These are phyloP conservation scores for Schwanniomyces polymorphus DNA, from an alignment of 805 yeast genomes.

Conservation along the genomic window DNA sequence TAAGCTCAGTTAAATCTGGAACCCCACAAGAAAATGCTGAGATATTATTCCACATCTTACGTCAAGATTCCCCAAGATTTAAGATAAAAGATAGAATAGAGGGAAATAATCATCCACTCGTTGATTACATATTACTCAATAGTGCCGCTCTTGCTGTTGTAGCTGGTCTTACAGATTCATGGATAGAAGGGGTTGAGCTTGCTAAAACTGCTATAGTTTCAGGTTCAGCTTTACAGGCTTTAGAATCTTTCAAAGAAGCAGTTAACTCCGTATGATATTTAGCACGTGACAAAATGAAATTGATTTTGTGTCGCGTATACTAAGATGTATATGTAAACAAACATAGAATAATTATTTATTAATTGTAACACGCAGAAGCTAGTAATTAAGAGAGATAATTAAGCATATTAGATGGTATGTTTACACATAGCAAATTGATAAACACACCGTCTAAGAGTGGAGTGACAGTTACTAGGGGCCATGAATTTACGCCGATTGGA, in stretches of 20 bases:
- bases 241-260: constrained; percentile 49
- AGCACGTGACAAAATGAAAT: constrained; percentile 1
- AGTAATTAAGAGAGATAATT: not conserved
- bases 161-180: constrained; percentile 62
- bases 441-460: constrained; percentile 11
- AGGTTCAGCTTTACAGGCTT: constrained; percentile 65
- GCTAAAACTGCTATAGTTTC: constrained; percentile 68
- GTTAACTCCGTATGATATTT: not conserved
- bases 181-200: constrained; percentile 74
- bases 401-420: constrained; percentile 6
- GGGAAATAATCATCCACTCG: constrained; percentile 53
- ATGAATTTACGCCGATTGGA: constrained; percentile 19
- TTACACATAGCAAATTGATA: constrained; percentile 11
- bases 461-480: not conserved
- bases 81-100: constrained; percentile 37
- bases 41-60: constrained; percentile 43
- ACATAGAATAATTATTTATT: not conserved
- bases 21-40: constrained; percentile 85
- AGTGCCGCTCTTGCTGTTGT: constrained; percentile 85
- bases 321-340: constrained; percentile 2
- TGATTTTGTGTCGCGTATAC: constrained; percentile 5
- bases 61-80: constrained; percentile 46
- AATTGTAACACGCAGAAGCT: not conserved
- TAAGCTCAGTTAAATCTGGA: constrained; percentile 72
- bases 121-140: constrained; percentile 89